phyloP scores from a whole-genome alignment of 208 protist species.

The Histomonas meleagridis region DNA sequence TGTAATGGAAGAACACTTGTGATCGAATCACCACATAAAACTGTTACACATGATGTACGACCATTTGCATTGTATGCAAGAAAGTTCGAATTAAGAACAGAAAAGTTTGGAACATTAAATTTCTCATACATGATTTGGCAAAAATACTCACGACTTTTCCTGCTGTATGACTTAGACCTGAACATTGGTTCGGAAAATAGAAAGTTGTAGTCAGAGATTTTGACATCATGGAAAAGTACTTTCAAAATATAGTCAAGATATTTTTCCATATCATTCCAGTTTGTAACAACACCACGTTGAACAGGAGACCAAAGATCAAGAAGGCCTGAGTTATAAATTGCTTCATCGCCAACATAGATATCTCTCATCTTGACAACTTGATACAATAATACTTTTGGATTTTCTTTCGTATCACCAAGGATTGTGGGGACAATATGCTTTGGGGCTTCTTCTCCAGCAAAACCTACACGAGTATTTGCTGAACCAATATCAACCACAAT shows the following conservation, averaged over 20 bases:
- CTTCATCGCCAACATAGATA: not conserved
- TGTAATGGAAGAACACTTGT: conserved; percentile 89
- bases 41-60: conserved; percentile 66
- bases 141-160: conserved; percentile 46
- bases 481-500: not conserved
- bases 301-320: not conserved
- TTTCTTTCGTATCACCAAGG: too few species aligned
- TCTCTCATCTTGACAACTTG: not conserved
- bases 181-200: too few species aligned
- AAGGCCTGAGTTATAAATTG: not conserved
- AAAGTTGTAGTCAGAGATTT: too few species aligned
- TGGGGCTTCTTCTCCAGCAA: not conserved
- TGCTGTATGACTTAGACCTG: too few species aligned
- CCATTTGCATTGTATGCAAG: conserved; percentile 75
- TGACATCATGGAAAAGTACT: too few species aligned
- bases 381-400: too few species aligned
- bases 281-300: conserved; percentile 72
- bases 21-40: conserved; percentile 82
- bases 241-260: too few species aligned
- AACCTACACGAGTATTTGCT: not conserved
- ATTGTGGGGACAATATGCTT: not conserved
- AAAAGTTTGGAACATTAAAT: conserved; percentile 44
- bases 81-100: conserved; percentile 67
- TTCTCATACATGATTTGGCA: conserved; percentile 47
- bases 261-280: conserved; percentile 93